A percentile compares a stretch with the other conserved stretches of the same genome.
Evolutionary conservation across 257 asterid genomes (phyloP).

Genomic region (Solanum dulcamara): DNA sequence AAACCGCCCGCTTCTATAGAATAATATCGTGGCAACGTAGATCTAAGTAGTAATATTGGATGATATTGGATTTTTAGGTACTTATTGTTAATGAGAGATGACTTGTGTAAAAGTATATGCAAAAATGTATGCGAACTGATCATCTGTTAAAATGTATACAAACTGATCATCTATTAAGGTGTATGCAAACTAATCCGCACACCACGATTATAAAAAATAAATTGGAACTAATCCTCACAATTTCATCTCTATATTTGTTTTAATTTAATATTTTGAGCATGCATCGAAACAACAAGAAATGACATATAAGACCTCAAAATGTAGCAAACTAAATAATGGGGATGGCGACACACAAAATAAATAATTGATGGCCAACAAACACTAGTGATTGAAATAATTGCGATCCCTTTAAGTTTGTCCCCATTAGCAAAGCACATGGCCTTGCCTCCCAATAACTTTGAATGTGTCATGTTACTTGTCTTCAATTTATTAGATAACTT

Average conservation of each 20-base stretch:
- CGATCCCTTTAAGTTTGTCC: not conserved
- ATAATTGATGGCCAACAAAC: not conserved
- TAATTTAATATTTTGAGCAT: not conserved
- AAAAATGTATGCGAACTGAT: too few species aligned
- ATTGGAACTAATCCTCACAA: not conserved
- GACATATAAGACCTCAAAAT: not conserved
- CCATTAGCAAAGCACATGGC: conserved; percentile 1
- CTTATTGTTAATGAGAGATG: too few species aligned
- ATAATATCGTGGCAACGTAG: too few species aligned
- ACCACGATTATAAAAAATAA: not conserved
- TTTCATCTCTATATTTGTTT: not conserved
- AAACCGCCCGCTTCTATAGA: too few species aligned
- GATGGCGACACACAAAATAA: not conserved
- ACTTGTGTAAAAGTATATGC: too few species aligned
- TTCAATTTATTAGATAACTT: not conserved
- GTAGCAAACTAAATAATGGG: not conserved
- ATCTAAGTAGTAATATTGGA: too few species aligned
- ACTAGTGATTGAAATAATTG: not conserved
- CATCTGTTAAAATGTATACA: too few species aligned
- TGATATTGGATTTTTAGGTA: too few species aligned
- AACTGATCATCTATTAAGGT: too few species aligned
- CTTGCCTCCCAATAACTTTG: not conserved
- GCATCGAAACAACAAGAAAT: not conserved
- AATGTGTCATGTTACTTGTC: conserved; percentile 7
- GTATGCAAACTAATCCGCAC: not conserved